Conservation (phyloP, 208 protist genomes). For the Leishmania martiniquensis region DNA sequence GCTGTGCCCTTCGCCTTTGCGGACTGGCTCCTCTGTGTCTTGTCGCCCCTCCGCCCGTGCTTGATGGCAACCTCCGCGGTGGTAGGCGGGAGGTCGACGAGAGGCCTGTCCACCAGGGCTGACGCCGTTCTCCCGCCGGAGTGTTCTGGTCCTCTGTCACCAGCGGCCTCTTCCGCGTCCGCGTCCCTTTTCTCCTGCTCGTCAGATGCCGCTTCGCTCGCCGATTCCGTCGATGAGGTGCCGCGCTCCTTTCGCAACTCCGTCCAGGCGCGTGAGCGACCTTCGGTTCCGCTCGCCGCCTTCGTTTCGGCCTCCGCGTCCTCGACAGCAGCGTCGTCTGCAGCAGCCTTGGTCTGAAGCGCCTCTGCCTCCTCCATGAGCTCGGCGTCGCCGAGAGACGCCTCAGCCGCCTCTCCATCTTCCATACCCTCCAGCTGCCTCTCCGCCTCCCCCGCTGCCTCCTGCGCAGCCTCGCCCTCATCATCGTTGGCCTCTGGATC, state of each 20-base stretch:
- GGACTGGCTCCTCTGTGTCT: background rate
- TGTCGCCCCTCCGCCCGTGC: conserved; percentile 4
- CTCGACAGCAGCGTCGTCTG: background rate
- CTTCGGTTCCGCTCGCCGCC: background rate
- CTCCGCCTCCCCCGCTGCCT: background rate
- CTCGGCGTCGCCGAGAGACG: background rate
- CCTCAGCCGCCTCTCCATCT: background rate
- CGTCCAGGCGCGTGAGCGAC: background rate
- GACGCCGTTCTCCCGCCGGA: background rate
- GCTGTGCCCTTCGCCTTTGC: background rate
- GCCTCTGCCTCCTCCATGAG: background rate
- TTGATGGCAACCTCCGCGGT: conserved; percentile 32
- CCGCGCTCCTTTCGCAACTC: too few species aligned
- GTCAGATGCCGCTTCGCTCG: background rate
- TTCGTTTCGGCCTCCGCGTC: background rate
- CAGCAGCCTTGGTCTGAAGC: background rate
- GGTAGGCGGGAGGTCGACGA: conserved; percentile 19
- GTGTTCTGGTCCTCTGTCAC: background rate
- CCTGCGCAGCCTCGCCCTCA: background rate
- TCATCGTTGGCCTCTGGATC: background rate
- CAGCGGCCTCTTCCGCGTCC: background rate
- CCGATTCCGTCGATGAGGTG: too few species aligned
- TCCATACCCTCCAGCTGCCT: background rate
- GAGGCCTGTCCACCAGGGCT: conserved; percentile 3
- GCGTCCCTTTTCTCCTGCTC: background rate